Evolutionary conservation across 1,139 yeast genomes (phyloP), one percentile per base, ranked within the genome.

Genomic region (Kluyveromyces sp.): DNA sequence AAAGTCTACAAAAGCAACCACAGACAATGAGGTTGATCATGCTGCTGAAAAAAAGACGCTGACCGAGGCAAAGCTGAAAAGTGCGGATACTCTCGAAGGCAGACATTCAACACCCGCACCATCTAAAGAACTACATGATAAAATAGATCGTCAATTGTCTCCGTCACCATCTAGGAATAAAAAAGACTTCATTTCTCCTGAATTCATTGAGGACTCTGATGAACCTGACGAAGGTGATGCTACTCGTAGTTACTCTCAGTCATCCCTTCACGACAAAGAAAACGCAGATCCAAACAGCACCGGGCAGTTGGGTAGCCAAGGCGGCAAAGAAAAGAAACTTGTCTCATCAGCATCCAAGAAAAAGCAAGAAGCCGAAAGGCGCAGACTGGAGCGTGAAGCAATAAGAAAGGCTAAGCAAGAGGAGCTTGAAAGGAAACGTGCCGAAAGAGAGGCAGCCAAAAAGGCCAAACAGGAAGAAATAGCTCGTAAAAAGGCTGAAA

Each of bases 351-450:
- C 35, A 11, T 38, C 41, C 12, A 44, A 44, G 34, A 45, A 42
- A 33, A 48, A 42, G 22, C 46, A 49, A 36, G 52, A 50, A 34
- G 47, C 51, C n/a, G 52, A 47, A 22, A 40, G 38, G 13, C 47
- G 41, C 32, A 43, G 50, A n/a, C 36, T 42, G 22, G 49, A 46
- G 35, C 39, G 46, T 22, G 46, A 44, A 17, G 41, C 41, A 4
- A 28, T 30, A 17, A 35, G 32, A 25, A 37, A 38, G 19, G 41
- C 45, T 8, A 42, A 40, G 16, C 41, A 42, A 16, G 44, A 45
- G 32, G 48, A 46, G 34, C 11, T 20, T 11, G 44, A 36, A 15
- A 39, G 42, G 22, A 32, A 20, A 17, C 39, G 39, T 30, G 43
- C 46, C 12, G 45, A 39, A 19, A 39, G 33, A 25, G 43, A 44